Evolutionary conservation across 257 asterid genomes (phyloP).

Genomic region (Parsonsia alboflavescens): DNA sequence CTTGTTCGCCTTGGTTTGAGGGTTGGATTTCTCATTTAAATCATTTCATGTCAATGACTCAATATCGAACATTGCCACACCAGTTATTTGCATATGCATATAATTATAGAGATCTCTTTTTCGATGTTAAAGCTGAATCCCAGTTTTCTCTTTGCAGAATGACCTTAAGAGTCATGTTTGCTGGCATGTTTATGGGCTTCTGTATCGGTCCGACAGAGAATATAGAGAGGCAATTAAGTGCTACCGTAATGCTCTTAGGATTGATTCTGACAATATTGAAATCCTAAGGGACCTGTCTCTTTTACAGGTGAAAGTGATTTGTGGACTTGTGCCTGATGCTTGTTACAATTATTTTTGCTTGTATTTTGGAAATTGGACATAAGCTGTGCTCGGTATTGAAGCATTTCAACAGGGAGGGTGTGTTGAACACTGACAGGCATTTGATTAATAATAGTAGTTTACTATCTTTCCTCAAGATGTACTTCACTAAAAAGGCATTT

Average conservation of each 20-base stretch:
- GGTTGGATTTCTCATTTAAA: constrained; percentile 36
- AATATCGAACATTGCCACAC: neutral
- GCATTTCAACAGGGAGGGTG: neutral
- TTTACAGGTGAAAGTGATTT: constrained; percentile 57
- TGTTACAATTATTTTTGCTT: neutral
- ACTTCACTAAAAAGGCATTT: neutral
- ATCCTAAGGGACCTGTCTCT: constrained; percentile 95
- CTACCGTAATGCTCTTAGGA: constrained; percentile 90
- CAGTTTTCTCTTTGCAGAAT: constrained; percentile 63
- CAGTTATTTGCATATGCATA: neutral
- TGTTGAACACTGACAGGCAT: neutral
- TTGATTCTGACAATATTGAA: constrained; percentile 97
- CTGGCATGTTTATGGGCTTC: constrained; percentile 99
- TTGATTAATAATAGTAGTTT: neutral
- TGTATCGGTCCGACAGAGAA: constrained; percentile 96
- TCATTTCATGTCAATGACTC: neutral
- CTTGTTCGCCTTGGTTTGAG: constrained; percentile 94
- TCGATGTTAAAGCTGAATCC: constrained; percentile 17
- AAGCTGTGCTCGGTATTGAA: neutral
- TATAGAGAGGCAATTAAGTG: constrained; percentile 98
- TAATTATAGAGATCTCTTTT: neutral
- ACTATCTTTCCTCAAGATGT: neutral
- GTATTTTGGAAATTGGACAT: neutral
- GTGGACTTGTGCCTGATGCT: neutral
- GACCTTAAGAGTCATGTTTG: constrained; percentile 99